Percentiles rank a stretch among this genome's conserved stretches.
Evolutionary conservation across 2,329 filamentous ascomycete genomes (phyloP).

Genomic region (Neurospora sp.): DNA sequence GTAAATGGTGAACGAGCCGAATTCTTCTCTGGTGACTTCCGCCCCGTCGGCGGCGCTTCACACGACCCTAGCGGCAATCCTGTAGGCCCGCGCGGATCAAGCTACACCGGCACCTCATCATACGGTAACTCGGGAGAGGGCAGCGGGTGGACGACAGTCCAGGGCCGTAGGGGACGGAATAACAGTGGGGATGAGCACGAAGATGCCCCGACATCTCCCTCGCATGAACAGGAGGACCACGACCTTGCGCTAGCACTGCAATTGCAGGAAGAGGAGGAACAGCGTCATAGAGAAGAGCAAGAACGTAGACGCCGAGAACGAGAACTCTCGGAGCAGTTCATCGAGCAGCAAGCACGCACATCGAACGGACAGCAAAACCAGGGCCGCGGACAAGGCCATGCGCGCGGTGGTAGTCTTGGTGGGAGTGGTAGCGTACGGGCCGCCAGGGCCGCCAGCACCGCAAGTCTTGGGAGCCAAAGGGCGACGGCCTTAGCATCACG

Average conservation of each 20-base stretch:
- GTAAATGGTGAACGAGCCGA: slow-evolving; percentile 75
- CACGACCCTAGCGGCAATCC: slow-evolving; percentile 7
- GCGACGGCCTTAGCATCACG: slow-evolving; percentile 3
- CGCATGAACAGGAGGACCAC: slow-evolving; percentile 66
- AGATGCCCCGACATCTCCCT: slow-evolving; percentile 27
- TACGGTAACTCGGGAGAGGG: not conserved
- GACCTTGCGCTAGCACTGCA: slow-evolving; percentile 84
- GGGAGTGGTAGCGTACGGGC: not conserved
- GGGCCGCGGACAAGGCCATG: slow-evolving; percentile 1
- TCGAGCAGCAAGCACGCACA: slow-evolving; percentile 49
- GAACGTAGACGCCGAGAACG: slow-evolving; percentile 57
- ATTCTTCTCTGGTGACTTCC: slow-evolving; percentile 86
- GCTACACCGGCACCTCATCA: not conserved
- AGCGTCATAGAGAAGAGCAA: slow-evolving; percentile 54
- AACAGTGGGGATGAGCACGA: slow-evolving; percentile 8
- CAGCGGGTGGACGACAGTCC: slow-evolving; percentile 46
- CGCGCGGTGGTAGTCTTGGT: slow-evolving; percentile 1
- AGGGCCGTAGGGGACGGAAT: slow-evolving; percentile 23
- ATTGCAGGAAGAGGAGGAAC: slow-evolving; percentile 88
- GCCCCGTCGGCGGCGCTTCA: slow-evolving; percentile 58
- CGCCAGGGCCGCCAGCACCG: not conserved
- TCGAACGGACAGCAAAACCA: slow-evolving; percentile 12
- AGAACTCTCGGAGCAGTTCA: slow-evolving; percentile 58
- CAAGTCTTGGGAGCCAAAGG: not conserved
- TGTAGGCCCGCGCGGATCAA: not conserved